These are phyloP conservation scores for Pythium grandisporangium DNA, from an alignment of 352 stramenopile genomes.

Conservation along the genomic window DNA sequence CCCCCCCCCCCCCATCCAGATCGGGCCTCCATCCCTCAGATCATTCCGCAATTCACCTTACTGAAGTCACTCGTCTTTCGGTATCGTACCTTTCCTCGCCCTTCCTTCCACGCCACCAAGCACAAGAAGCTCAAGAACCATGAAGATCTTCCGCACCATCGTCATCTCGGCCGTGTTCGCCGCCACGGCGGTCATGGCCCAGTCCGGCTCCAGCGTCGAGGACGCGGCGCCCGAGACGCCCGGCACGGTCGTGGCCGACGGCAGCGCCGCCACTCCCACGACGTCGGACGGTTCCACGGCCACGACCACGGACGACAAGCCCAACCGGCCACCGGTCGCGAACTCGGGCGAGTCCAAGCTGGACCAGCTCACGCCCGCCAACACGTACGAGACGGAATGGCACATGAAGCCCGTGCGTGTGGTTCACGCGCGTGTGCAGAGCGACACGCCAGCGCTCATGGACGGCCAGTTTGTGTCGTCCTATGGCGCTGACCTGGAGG, in stretches of 20 bases:
- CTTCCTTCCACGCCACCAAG: too few species aligned
- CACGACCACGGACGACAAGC: conserved; percentile 2
- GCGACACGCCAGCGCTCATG: conserved; percentile 46
- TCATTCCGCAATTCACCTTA: conserved; percentile 14
- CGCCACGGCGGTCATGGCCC: too few species aligned
- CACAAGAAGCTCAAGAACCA: too few species aligned
- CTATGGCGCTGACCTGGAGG: conserved; percentile 29
- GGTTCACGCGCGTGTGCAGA: conserved; percentile 64
- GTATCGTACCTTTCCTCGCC: conserved; percentile 3
- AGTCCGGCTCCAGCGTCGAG: too few species aligned
- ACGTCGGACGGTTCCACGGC: not conserved
- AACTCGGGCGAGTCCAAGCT: conserved; percentile 7
- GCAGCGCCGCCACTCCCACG: too few species aligned
- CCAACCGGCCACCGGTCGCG: not conserved
- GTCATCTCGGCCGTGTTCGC: too few species aligned
- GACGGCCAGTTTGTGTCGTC: conserved; percentile 57
- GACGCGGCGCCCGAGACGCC: too few species aligned
- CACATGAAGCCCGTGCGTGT: conserved; percentile 55
- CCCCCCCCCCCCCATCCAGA: too few species aligned
- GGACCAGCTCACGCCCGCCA: conserved; percentile 25
- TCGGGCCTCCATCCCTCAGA: too few species aligned
- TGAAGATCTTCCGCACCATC: too few species aligned
- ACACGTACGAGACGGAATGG: conserved; percentile 23
- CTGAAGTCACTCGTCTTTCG: conserved; percentile 12
- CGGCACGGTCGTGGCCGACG: too few species aligned